A percentile compares a stretch with the other conserved stretches of the same genome.
phyloP scores from a whole-genome alignment of 1,284 basidiomycete species.

The Malassezia psittaci region DNA sequence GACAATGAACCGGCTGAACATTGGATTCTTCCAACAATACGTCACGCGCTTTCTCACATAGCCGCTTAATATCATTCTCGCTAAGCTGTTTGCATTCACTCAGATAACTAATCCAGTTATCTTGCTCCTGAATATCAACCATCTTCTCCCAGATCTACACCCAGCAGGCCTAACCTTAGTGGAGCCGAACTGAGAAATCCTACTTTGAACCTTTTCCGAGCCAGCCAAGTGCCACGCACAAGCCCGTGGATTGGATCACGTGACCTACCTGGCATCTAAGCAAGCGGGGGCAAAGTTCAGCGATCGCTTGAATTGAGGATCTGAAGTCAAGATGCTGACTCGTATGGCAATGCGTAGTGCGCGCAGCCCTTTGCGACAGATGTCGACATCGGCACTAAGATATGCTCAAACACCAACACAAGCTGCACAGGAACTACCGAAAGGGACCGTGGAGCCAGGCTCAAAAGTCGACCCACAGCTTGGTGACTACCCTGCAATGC shows the following conservation, averaged over 20 bases:
- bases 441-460: conserved; percentile 14
- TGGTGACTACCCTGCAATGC: conserved; percentile 44
- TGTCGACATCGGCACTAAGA: conserved; percentile 1
- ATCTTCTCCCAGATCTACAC: neutral
- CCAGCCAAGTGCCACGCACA: too few species aligned
- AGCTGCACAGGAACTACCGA: neutral
- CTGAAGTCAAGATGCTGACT: neutral
- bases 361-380: conserved; percentile 4
- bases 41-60: conserved; percentile 98
- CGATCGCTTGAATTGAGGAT: too few species aligned
- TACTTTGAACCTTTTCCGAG: too few species aligned
- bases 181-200: too few species aligned
- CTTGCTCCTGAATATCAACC: conserved; percentile 46
- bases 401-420: neutral
- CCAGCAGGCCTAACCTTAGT: too few species aligned
- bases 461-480: conserved; percentile 40
- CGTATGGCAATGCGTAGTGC: conserved; percentile 1
- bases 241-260: conserved; percentile 1
- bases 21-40: conserved; percentile 66
- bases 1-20: conserved; percentile 84
- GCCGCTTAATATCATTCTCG: conserved; percentile 88
- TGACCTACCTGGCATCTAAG: neutral
- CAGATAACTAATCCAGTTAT: conserved; percentile 82
- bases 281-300: too few species aligned
- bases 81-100: conserved; percentile 95